phyloP scores from a whole-genome alignment of 2,329 filamentous ascomycete species.

The Botrytis fabae region DNA sequence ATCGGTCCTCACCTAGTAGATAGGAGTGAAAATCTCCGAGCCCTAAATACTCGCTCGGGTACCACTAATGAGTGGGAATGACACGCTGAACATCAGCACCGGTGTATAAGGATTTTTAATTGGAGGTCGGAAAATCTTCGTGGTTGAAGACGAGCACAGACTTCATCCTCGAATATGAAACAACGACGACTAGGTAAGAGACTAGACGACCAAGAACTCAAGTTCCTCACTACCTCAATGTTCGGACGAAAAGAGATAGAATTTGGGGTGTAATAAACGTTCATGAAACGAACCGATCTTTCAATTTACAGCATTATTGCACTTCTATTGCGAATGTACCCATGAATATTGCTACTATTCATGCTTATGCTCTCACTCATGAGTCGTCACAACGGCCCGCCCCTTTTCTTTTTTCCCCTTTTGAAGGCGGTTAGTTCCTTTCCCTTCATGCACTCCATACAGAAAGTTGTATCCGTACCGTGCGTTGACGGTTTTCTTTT shows the following conservation, averaged over 20 bases:
- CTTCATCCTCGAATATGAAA: slow-evolving; percentile 1
- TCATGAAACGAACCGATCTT: neutral
- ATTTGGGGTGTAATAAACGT: neutral
- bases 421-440: neutral
- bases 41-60: neutral
- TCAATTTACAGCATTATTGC: neutral
- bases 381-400: neutral
- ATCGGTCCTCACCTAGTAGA: neutral
- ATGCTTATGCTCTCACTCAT: neutral
- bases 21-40: slow-evolving; percentile 1
- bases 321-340: neutral
- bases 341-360: neutral
- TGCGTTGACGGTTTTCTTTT: neutral
- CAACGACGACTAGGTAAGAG: neutral
- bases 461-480: neutral
- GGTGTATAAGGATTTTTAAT: neutral
- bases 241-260: neutral
- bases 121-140: neutral
- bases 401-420: neutral
- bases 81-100: neutral
- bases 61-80: neutral
- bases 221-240: neutral
- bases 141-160: neutral
- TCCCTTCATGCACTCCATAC: neutral
- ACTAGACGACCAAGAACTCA: neutral